Evolutionary conservation across 805 yeast genomes (phyloP).

Genomic region (Nakazawaea wickerhamii): DNA sequence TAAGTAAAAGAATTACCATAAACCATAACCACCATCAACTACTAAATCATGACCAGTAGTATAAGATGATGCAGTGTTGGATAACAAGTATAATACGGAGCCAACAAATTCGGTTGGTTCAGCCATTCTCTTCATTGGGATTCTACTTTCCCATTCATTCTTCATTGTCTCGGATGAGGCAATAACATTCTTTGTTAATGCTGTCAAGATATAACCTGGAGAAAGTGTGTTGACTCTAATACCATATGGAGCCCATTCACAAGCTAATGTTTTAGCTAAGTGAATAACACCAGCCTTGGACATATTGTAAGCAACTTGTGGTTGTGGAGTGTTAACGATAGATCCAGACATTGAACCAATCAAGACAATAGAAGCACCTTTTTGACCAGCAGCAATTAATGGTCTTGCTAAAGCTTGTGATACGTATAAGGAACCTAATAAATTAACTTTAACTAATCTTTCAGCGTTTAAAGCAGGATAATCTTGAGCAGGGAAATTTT

Average conservation of each 20-base stretch:
- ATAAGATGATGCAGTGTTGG: conserved; percentile 65
- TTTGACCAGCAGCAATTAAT: conserved; percentile 47
- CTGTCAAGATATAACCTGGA: conserved; percentile 79
- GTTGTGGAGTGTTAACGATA: conserved; percentile 74
- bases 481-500: conserved; percentile 71
- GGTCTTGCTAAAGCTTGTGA: conserved; percentile 71
- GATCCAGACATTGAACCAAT: conserved; percentile 79
- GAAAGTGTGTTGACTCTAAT: conserved; percentile 74
- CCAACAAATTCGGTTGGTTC: conserved; percentile 82
- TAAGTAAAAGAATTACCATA: conserved; percentile 45
- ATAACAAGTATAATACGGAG: conserved; percentile 65
- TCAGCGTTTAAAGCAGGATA: conserved; percentile 71
- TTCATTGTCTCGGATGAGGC: conserved; percentile 54
- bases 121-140: conserved; percentile 80
- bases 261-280: conserved; percentile 67
- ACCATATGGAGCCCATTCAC: conserved; percentile 76
- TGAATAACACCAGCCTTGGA: conserved; percentile 85
- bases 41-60: conserved; percentile 81
- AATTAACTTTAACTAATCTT: conserved; percentile 62
- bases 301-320: conserved; percentile 77
- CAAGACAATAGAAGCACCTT: conserved; percentile 57
- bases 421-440: conserved; percentile 69
- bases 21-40: conserved; percentile 84
- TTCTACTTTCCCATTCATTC: conserved; percentile 64
- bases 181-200: conserved; percentile 68